These are phyloP conservation scores for Dactylellina parvicollis DNA, from an alignment of 2,329 filamentous ascomycete species.

Conservation along the genomic window DNA sequence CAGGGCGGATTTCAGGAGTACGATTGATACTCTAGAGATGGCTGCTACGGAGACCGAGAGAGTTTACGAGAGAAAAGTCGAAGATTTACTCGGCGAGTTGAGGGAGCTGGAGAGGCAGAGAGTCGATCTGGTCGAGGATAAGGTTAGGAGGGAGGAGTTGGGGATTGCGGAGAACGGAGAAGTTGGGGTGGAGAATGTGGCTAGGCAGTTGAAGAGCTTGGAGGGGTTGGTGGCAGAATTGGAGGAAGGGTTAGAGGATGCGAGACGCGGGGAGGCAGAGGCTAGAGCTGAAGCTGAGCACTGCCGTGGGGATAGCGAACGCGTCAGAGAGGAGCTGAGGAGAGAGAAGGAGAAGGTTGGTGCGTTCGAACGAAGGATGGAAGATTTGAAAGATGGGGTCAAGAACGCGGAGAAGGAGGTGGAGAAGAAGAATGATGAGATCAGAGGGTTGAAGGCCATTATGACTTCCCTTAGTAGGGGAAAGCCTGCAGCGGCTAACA, in stretches of 20 bases:
- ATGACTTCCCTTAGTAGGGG: constrained; percentile 93
- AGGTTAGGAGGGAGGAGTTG: constrained; percentile 37
- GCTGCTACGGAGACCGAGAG: constrained; percentile 94
- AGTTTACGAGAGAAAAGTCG: constrained; percentile 93
- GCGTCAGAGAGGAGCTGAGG: constrained; percentile 85
- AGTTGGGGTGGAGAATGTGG: constrained; percentile 78
- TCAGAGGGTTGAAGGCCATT: constrained; percentile 94
- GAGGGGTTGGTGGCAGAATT: constrained; percentile 96
- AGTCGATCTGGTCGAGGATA: constrained; percentile 68
- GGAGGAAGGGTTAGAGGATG: constrained; percentile 95
- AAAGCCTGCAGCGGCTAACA: constrained; percentile 63
- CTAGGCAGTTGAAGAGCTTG: constrained; percentile 89
- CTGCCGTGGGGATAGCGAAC: constrained; percentile 89
- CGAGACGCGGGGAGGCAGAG: constrained; percentile 90
- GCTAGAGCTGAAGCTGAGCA: constrained; percentile 96
- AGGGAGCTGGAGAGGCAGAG: constrained; percentile 82
- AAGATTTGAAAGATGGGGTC: constrained; percentile 59
- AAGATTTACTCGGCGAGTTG: constrained; percentile 83
- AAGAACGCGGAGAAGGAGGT: constrained; percentile 68
- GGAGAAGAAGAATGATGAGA: constrained; percentile 96
- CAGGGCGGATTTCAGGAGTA: constrained; percentile 93
- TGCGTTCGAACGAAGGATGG: constrained; percentile 64
- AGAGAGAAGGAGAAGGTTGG: constrained; percentile 86
- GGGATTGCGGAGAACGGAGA: constrained; percentile 7
- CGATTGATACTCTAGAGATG: constrained; percentile 94